phyloP scores from a whole-genome alignment of 345 rosid genomes.

The Microthlaspi erraticum region DNA sequence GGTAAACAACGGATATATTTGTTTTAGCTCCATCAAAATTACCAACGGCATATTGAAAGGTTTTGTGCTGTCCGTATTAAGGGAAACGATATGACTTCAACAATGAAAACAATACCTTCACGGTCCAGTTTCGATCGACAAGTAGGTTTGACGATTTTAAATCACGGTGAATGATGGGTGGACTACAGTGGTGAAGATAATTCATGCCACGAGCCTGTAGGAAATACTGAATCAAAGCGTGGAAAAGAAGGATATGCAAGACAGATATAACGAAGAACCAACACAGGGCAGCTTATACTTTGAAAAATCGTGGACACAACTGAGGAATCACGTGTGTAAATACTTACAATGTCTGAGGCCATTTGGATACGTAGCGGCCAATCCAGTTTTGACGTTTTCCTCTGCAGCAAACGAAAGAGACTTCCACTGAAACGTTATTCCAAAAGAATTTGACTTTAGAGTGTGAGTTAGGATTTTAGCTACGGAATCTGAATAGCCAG shows the following conservation, averaged over 20 bases:
- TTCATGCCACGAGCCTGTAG: conserved; percentile 52
- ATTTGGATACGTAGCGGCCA: conserved; percentile 45
- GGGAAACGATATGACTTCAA: conserved; percentile 6
- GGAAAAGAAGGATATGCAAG: conserved; percentile 2
- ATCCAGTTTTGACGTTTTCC: conserved; percentile 62
- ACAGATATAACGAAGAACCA: conserved; percentile 20
- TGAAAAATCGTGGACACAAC: neutral
- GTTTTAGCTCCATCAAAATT: too few relatives aligned
- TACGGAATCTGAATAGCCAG: too few relatives aligned
- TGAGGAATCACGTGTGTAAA: neutral
- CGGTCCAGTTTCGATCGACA: conserved; percentile 92
- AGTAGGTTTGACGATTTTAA: conserved; percentile 44
- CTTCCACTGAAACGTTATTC: conserved; percentile 70
- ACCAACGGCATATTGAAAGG: too few relatives aligned
- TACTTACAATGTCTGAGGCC: conserved; percentile 90
- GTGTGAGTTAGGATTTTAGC: conserved; percentile 19
- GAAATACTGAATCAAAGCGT: neutral
- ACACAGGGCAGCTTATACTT: too few relatives aligned
- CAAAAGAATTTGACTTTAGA: conserved; percentile 8
- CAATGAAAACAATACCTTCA: conserved; percentile 61
- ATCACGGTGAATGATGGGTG: too few relatives aligned
- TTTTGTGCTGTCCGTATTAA: neutral
- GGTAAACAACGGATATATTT: too few relatives aligned
- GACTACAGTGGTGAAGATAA: too few relatives aligned
- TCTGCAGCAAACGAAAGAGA: conserved; percentile 80